Evolutionary conservation across 495 filamentous ascomycete species (phyloP), one percentile per base, ranked within the genome.

Genomic region (Opeltia flavorubescens): DNA sequence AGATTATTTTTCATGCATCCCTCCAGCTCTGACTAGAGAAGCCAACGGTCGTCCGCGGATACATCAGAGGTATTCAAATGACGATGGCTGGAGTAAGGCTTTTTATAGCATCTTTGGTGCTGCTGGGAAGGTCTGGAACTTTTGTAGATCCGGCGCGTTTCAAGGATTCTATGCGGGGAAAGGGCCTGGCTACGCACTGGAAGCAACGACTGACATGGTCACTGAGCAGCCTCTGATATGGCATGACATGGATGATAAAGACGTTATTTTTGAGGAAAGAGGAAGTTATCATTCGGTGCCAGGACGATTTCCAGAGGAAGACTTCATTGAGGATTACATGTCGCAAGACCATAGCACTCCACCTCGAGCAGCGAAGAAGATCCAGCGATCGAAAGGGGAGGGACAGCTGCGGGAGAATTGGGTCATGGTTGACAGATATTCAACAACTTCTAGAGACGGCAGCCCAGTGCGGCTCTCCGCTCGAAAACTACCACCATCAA

Each of bases 91-190:
- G 67, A 67, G 66, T 13, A 69, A 56, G 34, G 63, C 63, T 4
- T 68, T 74, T 23, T 64, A 76, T 35, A 67, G 68, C 27, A 74
- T 83, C 23, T 78, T 86, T 6, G 59, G 55, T 3, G 59, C 69
- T 9, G 69, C 66, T 1, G 84, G 84, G 5, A 89, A 80, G 59
- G 77, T 91, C 7, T 84, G 83, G 68, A 74, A 87, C 55, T 86
- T 93, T 50, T 91, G 86, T 69, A 82, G 70, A 56, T 67, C 69
- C 1, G 74, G 76, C 8, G 74, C 81, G 0, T 89, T 95, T 58
- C 67, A 70, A 40, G 88, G 88, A 0, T 95, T 95, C 62, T 80
- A 89, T 47, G 83, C 86, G 12, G 88, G 86, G 21, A 86, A 83
- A 15, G 88, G 87, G 4, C 68, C 65, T 30, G 82, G 77, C 12